Evolutionary conservation across 1,284 basidiomycete species (phyloP), one percentile per base, ranked within the genome.

Genomic region (Veloporphyrellus conicus): DNA sequence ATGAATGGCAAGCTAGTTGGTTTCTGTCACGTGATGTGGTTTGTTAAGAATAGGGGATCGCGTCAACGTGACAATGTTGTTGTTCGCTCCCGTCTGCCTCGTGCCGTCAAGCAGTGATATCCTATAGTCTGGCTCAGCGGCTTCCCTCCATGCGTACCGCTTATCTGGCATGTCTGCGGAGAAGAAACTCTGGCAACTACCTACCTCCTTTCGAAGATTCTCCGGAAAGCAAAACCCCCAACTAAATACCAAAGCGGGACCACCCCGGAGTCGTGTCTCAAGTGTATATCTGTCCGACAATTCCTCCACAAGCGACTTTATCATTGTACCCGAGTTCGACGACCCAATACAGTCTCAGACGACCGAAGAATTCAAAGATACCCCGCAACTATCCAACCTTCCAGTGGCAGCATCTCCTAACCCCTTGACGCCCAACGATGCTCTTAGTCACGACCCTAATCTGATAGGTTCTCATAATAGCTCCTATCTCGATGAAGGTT

Each of bases 241-340:
- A 40, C 40, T 15, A 15, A 47, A 48, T 2, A 20, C 36, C 2
- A 23, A 43, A 23, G 39, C 28, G 19, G 19, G 40, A 2, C 45
- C 22, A 12, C 49, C 59, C 6, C 22, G 47, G 16, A 45, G 45
- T 16, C 49, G 41, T 6, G 31, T 61, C 16, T 52, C 61, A 11
- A 60, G 42, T 19, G 59, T 63, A 23, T 61, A 60, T 45, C 42
- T 60, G 20, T 52, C 53, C 2, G 45, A 52, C 10, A 43, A 46
- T 35, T 59, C 48, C 10, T 50, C 50, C 23, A 29, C 56, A 4
- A 49, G 35, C 16, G 50, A 48, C 38, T 58, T 65, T 19, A 14
- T 56, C 23, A 23, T 66, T 20, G 41, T 52, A 29, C 64, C 63
- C 3, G 61, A 66, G 45, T 67, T 64, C 22, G 60, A 62, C 43